Percentiles rank a stretch among this genome's conserved stretches.
Evolutionary conservation across 106 monocot species (phyloP).

Genomic region (Phalaenopsis aphrodite): DNA sequence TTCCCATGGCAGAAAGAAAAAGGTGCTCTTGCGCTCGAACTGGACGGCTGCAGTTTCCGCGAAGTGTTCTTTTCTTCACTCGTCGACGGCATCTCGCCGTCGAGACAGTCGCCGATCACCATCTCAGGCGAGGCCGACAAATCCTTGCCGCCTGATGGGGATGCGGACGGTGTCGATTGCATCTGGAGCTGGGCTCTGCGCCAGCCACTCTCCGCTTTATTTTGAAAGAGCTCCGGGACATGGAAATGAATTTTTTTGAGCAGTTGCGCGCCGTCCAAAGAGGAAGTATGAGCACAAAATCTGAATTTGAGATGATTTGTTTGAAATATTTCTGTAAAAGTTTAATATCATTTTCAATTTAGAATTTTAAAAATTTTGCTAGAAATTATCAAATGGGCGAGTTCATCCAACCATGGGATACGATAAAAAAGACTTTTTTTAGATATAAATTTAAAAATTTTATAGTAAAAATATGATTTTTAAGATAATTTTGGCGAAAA

Average conservation of each 20-base stretch:
- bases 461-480: no score
- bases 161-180: constrained; percentile 33
- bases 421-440: no score
- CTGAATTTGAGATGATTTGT: no score
- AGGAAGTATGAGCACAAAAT: no score
- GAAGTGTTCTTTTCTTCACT: constrained; percentile 65
- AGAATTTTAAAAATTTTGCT: no score
- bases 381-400: no score
- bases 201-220: constrained; percentile 20
- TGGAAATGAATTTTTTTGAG: background rate
- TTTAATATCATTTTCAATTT: no score
- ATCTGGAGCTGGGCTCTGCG: constrained; percentile 37
- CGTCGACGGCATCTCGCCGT: constrained; percentile 37
- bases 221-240: background rate
- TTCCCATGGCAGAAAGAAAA: constrained; percentile 51
- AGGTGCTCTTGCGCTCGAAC: constrained; percentile 1
- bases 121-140: constrained; percentile 13
- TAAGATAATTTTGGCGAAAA: no score
- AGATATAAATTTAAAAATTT: no score
- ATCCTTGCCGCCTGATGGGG: constrained; percentile 14
- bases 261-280: no score
- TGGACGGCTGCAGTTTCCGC: constrained; percentile 27
- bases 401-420: no score
- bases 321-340: no score
- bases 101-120: background rate